Conservation (phyloP, 73 alveolate species). For the Uronychia setigera region DNA sequence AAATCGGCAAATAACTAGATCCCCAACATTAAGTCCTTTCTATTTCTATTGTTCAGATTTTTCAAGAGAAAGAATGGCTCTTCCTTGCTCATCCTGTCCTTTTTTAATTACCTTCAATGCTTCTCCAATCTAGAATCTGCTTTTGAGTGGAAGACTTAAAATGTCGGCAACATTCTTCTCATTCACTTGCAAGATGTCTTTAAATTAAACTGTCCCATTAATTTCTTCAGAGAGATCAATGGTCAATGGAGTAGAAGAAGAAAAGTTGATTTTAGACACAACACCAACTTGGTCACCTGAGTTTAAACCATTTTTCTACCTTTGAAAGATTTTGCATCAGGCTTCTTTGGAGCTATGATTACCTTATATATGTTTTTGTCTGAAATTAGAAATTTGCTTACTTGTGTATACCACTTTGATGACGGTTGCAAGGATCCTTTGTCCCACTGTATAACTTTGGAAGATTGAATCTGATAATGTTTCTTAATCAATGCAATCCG, state of each 20-base stretch:
- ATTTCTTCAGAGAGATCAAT: background rate
- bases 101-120: background rate
- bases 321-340: too few species aligned
- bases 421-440: background rate
- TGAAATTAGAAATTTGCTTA: too few species aligned
- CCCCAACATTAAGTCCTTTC: slow-evolving; percentile 1
- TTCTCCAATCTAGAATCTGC: background rate
- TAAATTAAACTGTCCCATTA: background rate
- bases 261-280: background rate
- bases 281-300: background rate
- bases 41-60: background rate
- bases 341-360: background rate
- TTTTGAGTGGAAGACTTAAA: background rate
- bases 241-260: background rate
- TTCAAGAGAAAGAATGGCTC: background rate
- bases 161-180: background rate
- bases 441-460: too few species aligned
- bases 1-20: slow-evolving; percentile 21
- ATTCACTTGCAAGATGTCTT: background rate
- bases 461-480: too few species aligned
- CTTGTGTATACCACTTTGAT: background rate
- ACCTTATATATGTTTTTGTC: background rate
- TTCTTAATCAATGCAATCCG: background rate
- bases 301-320: too few species aligned
- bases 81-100: background rate